These are phyloP conservation scores for Phylloporus sp. DNA, from an alignment of 768 basidiomycete species.

Conservation along the genomic window DNA sequence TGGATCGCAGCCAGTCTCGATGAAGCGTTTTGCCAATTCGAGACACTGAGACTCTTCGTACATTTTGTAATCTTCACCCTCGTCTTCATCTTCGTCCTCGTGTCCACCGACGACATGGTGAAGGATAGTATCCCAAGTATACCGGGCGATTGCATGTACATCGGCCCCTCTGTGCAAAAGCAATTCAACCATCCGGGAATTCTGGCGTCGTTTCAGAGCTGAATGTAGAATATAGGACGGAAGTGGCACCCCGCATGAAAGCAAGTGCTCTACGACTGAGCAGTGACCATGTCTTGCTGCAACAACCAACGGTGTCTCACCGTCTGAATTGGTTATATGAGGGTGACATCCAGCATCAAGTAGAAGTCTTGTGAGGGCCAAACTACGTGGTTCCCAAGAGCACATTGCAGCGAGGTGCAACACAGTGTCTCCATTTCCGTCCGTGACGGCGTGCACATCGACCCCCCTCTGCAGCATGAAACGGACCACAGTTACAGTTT, in stretches of 20 bases:
- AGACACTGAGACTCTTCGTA: neutral
- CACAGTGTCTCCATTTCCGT: neutral
- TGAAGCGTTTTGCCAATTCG: neutral
- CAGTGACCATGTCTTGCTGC: neutral
- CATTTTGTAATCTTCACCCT: neutral
- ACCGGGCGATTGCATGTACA: neutral
- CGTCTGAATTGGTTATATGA: neutral
- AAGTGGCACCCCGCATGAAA: neutral
- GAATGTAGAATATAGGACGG: neutral
- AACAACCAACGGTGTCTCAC: neutral
- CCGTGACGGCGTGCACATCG: neutral
- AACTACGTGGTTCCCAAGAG: neutral
- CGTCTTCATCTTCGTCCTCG: neutral
- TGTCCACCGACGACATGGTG: neutral
- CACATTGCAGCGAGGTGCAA: neutral
- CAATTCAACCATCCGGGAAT: neutral
- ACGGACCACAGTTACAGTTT: neutral
- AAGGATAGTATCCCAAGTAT: neutral
- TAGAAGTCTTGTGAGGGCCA: slow-evolving; percentile 1
- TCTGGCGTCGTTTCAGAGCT: neutral
- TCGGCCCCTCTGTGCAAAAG: neutral
- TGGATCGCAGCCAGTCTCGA: neutral
- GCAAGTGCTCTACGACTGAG: neutral
- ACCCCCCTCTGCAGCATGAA: slow-evolving; percentile 4
- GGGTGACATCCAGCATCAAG: slow-evolving; percentile 2